Percentiles rank a stretch among this genome's conserved stretches.
These are phyloP conservation scores for Tulasnella sp. DNA, from an alignment of 768 basidiomycete species.

Conservation along the genomic window DNA sequence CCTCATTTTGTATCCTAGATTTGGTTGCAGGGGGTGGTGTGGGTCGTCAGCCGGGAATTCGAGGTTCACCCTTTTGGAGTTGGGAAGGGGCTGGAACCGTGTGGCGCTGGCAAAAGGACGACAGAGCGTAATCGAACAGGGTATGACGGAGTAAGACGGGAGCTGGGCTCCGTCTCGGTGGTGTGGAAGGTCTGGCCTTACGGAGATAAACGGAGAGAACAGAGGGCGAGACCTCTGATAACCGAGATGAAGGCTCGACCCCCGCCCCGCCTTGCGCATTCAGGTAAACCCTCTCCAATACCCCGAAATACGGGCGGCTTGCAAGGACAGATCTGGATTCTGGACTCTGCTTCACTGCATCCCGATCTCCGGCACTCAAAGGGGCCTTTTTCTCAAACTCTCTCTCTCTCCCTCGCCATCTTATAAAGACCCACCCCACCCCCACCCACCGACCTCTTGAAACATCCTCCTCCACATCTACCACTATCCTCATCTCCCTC, in stretches of 20 bases:
- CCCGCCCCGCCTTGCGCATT: constrained; percentile 10
- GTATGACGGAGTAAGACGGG: neutral
- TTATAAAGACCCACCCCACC: neutral
- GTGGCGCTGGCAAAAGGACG: neutral
- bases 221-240: neutral
- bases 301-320: neutral
- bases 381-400: neutral
- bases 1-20: neutral
- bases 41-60: neutral
- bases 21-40: neutral
- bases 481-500: constrained; percentile 1
- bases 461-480: neutral
- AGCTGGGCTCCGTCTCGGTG: too few relatives aligned
- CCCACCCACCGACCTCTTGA: neutral
- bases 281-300: neutral
- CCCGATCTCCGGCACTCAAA: constrained; percentile 1
- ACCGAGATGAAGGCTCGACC: constrained; percentile 14
- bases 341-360: neutral
- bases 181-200: neutral
- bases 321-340: neutral
- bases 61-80: too few relatives aligned
- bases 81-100: neutral
- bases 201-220: constrained; percentile 14
- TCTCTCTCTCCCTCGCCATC: neutral
- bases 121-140: neutral